These are phyloP conservation scores for Venturia pyrina DNA, from an alignment of 2,329 filamentous ascomycete species.

Conservation along the genomic window DNA sequence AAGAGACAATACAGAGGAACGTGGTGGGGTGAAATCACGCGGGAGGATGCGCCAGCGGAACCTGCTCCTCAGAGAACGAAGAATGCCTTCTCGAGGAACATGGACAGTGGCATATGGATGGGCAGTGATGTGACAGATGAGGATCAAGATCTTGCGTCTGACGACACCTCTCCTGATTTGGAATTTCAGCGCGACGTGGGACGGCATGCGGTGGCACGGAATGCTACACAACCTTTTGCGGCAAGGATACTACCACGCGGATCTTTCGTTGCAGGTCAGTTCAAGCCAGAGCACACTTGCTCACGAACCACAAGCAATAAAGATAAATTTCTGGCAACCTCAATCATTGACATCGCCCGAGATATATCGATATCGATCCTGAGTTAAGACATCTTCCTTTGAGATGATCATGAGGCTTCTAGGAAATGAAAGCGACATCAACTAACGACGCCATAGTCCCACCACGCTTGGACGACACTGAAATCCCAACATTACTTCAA, in stretches of 20 bases:
- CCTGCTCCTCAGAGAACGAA: constrained; percentile 33
- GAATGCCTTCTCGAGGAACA: constrained; percentile 46
- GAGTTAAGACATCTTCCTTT: no score
- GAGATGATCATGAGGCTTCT: no score
- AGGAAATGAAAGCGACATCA: no score
- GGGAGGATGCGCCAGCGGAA: constrained; percentile 14
- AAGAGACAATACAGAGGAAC: constrained; percentile 56
- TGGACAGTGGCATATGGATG: constrained; percentile 62
- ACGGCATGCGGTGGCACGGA: not conserved
- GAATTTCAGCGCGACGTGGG: not conserved
- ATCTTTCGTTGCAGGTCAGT: no score
- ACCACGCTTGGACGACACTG: not conserved
- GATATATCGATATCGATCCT: not conserved
- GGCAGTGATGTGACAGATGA: constrained; percentile 6
- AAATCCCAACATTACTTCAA: not conserved
- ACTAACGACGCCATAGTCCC: no score
- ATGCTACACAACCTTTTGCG: not conserved
- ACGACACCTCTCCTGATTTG: not conserved
- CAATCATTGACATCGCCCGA: not conserved
- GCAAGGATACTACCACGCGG: no score
- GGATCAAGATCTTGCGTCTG: not conserved
- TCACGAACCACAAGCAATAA: not conserved
- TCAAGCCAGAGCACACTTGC: no score
- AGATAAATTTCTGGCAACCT: not conserved
- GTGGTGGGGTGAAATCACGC: constrained; percentile 43